Conservation (phyloP, 2,329 filamentous ascomycete species). For the Penicillium sumatraense region DNA sequence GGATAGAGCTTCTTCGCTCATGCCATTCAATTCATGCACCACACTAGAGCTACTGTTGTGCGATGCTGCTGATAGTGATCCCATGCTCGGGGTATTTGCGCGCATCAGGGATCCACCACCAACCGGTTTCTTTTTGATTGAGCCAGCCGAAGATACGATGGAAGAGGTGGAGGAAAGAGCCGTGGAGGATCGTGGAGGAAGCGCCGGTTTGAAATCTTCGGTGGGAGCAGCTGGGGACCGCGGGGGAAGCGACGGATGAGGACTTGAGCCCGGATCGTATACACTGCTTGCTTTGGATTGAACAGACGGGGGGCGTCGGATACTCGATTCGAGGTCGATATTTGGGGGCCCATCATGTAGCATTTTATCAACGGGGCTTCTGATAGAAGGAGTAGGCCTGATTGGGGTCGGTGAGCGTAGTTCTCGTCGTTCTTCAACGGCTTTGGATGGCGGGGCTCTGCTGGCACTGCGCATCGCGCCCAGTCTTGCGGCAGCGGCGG, state of each 20-base stretch:
- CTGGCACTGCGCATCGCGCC: slow-evolving; percentile 24
- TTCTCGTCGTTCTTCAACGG: slow-evolving; percentile 18
- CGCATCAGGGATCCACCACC: slow-evolving; percentile 15
- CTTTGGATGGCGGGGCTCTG: slow-evolving; percentile 15
- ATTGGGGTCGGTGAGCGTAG: slow-evolving; percentile 31
- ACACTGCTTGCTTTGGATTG: slow-evolving; percentile 16
- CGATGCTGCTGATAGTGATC: slow-evolving; percentile 31
- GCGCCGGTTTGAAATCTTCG: slow-evolving; percentile 27
- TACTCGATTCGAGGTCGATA: slow-evolving; percentile 7
- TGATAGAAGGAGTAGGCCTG: slow-evolving; percentile 14
- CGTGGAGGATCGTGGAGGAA: slow-evolving; percentile 30
- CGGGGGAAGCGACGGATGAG: slow-evolving; percentile 18
- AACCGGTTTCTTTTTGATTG: slow-evolving; percentile 17
- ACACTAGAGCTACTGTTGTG: slow-evolving; percentile 32
- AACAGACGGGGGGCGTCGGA: slow-evolving; percentile 12
- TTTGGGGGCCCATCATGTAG: slow-evolving; percentile 15
- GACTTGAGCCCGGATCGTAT: slow-evolving; percentile 13
- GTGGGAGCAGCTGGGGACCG: slow-evolving; percentile 15
- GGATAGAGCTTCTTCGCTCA: slow-evolving; percentile 46
- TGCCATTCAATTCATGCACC: slow-evolving; percentile 26
- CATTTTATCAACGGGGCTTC: slow-evolving; percentile 13
- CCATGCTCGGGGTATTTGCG: slow-evolving; percentile 30
- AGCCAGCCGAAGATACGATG: not conserved
- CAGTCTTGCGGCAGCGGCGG: slow-evolving; percentile 16
- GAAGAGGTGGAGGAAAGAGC: slow-evolving; percentile 7